Evolutionary conservation across 106 monocot species (phyloP).

Genomic region (Allium fistulosum): DNA sequence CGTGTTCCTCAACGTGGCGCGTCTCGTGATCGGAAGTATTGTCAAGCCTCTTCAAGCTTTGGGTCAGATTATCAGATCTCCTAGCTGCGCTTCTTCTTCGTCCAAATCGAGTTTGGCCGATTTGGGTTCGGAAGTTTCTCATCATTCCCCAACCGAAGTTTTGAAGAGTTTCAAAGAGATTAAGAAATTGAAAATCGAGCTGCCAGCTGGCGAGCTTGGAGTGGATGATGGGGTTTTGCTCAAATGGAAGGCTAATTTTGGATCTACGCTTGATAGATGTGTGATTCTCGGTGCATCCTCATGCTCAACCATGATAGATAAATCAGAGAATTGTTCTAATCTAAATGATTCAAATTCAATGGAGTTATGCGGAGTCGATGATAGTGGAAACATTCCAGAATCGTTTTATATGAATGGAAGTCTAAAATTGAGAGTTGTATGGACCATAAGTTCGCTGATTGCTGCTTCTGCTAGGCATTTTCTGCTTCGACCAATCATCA

Average conservation of each 20-base stretch:
- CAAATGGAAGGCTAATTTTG: constrained; percentile 66
- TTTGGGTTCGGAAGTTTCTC: constrained; percentile 31
- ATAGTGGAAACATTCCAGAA: constrained; percentile 47
- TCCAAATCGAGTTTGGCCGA: not conserved
- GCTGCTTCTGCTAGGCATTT: constrained; percentile 88
- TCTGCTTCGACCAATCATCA: constrained; percentile 45
- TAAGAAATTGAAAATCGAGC: constrained; percentile 42
- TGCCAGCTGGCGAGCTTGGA: constrained; percentile 52
- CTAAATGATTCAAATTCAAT: not conserved
- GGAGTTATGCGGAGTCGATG: constrained; percentile 7
- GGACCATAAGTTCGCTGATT: constrained; percentile 88
- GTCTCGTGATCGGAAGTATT: constrained; percentile 37
- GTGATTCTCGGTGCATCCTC: constrained; percentile 62
- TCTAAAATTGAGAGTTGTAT: constrained; percentile 71
- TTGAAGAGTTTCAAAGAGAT: constrained; percentile 61
- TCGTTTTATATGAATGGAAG: constrained; percentile 59
- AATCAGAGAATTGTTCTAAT: constrained; percentile 1
- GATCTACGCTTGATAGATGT: constrained; percentile 58
- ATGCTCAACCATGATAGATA: not conserved
- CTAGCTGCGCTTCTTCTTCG: not conserved
- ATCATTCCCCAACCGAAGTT: constrained; percentile 64
- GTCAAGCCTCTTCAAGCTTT: constrained; percentile 36
- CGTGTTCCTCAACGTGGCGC: constrained; percentile 34
- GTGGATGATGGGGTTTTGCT: constrained; percentile 43
- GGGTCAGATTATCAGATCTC: constrained; percentile 29